A percentile compares a stretch with the other conserved stretches of the same genome.
Evolutionary conservation across 2,329 filamentous ascomycete species (phyloP).

Genomic region (Cladophialophora psammophila): DNA sequence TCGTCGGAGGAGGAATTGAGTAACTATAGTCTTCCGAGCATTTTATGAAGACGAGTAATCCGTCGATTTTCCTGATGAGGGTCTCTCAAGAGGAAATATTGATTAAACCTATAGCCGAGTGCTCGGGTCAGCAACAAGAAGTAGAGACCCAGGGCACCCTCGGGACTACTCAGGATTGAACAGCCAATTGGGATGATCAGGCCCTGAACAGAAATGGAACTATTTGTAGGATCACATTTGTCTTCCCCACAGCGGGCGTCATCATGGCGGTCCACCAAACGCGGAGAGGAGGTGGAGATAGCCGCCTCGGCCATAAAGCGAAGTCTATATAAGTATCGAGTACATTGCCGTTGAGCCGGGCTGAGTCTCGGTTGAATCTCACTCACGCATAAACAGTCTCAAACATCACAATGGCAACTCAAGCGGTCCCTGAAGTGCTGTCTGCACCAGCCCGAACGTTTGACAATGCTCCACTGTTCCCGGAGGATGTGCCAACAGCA

Average conservation of each 20-base stretch:
- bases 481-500: conserved; percentile 51
- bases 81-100: too few species aligned
- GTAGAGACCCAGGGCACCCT: too few species aligned
- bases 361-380: not conserved
- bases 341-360: conserved; percentile 9
- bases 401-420: conserved; percentile 26
- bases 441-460: conserved; percentile 32
- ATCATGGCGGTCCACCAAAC: conserved; percentile 18
- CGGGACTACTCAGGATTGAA: too few species aligned
- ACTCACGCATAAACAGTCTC: not conserved
- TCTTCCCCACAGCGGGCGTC: conserved; percentile 27
- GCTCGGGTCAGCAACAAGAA: too few species aligned
- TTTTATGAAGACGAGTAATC: too few species aligned
- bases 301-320: conserved; percentile 2
- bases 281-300: conserved; percentile 31
- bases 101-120: too few species aligned
- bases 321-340: conserved; percentile 15
- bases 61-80: too few species aligned
- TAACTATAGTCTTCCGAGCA: too few species aligned
- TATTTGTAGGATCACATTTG: conserved; percentile 1
- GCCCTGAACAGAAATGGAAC: too few species aligned
- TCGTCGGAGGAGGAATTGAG: too few species aligned
- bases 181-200: too few species aligned
- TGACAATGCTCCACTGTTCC: conserved; percentile 48
- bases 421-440: conserved; percentile 30